A percentile compares a stretch with the other conserved stretches of the same genome.
phyloP scores from a whole-genome alignment of 2,329 filamentous ascomycete genomes.

The Nothophaeocryptopus gaeumannii region DNA sequence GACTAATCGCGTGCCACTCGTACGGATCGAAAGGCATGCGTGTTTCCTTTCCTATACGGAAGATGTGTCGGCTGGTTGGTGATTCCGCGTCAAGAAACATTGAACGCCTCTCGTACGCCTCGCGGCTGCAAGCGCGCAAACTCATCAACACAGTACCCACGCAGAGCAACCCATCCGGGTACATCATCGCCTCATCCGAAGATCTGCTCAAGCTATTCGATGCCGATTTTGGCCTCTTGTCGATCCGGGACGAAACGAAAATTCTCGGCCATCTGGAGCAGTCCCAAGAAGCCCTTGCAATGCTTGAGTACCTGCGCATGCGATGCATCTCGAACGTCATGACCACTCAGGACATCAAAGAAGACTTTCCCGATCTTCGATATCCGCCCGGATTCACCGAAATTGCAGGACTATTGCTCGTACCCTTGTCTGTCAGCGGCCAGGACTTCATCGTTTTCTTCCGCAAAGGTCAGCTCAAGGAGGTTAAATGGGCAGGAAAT shows the following conservation, averaged over 20 bases:
- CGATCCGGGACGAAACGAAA: constrained; percentile 85
- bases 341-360: constrained; percentile 70
- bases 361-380: constrained; percentile 76
- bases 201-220: constrained; percentile 81
- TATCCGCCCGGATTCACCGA: constrained; percentile 76
- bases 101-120: constrained; percentile 81
- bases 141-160: constrained; percentile 82
- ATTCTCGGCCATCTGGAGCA: constrained; percentile 72
- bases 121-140: constrained; percentile 78
- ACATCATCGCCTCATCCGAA: constrained; percentile 85
- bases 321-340: constrained; percentile 71
- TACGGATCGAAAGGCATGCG: constrained; percentile 78
- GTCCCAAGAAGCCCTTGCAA: constrained; percentile 76
- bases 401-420: constrained; percentile 75
- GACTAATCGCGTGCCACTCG: constrained; percentile 79
- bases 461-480: constrained; percentile 69
- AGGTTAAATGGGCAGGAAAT: constrained; percentile 83
- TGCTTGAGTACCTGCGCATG: constrained; percentile 81
- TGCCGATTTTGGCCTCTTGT: constrained; percentile 81
- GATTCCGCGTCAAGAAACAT: constrained; percentile 85
- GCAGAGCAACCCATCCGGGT: constrained; percentile 77
- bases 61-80: constrained; percentile 85
- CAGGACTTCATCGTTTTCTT: constrained; percentile 90
- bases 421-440: constrained; percentile 73
- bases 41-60: constrained; percentile 86